Evolutionary conservation across 345 rosid genomes (phyloP), one percentile per base, ranked within the genome.

Genomic region (Corymbia maculata): DNA sequence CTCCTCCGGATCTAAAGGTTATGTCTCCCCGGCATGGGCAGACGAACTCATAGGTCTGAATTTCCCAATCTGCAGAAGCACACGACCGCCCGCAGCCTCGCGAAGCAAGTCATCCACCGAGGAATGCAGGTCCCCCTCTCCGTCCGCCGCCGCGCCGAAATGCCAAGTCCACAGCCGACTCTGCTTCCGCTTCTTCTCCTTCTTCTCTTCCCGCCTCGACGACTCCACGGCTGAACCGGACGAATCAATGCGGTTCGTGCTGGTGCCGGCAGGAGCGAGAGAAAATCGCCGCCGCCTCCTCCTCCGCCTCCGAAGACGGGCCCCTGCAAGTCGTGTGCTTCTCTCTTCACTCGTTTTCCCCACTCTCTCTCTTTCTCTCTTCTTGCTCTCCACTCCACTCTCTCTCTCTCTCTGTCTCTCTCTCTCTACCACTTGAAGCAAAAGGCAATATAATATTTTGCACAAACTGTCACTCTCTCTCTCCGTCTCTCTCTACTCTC

Each of bases 1-100:
- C 87, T 86, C 91, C 91, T 88, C 90, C 52, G 42, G 85, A 88
- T 84, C 89, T 88, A 26, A 55, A 52, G 51, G 22, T 13, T 79
- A 87, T 30, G 85, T 52, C 50, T 85, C 30, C 24, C 10, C 68
- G 13, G 66, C 85, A 75, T 75, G 10, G 22, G 36, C 85, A 26
- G 51, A 44, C 51, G 52, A 53, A 30, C 87, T 32, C 51, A 49
- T 8, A 85, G 59, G 59, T 85, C 57, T 51, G 66, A n/a, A 49
- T 84, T 85, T 84, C 87, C 88, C 50, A 86, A 59, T 86, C 86
- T 87, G 42, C 75, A 87, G 85, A 86, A 49, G 51, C 86, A 89
- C 44, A 87, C 51, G 15, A 86, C 86, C 47, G 90, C 90, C 51
- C 88, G 86, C 82, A 86, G 55, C 64, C 86, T 86, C 53, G 82